Percentiles rank a stretch among this genome's conserved stretches.
Evolutionary conservation across 179 eudicot species (phyloP).

Genomic region (Camellia oleifera): DNA sequence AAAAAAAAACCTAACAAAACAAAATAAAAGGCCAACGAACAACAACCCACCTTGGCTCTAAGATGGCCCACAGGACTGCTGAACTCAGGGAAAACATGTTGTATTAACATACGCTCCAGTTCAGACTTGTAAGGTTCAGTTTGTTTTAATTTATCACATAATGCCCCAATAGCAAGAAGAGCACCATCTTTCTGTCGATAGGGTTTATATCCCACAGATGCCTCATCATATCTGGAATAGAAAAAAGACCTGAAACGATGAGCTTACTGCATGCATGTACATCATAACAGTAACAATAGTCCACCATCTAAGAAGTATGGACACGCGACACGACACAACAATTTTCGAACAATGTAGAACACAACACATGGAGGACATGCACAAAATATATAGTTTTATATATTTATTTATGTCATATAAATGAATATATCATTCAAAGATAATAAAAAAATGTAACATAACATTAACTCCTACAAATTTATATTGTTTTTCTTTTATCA

Average conservation of each 20-base stretch:
- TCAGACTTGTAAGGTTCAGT: constrained; percentile 92
- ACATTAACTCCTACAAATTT: too few relatives aligned
- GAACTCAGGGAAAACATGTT: constrained; percentile 95
- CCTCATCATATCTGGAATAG: constrained; percentile 65
- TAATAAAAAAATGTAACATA: too few relatives aligned
- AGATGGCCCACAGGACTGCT: constrained; percentile 92
- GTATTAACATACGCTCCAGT: constrained; percentile 92
- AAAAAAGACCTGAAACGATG: constrained; percentile 16
- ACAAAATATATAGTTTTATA: too few relatives aligned
- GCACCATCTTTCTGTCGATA: constrained; percentile 98
- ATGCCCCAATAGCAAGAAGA: constrained; percentile 95
- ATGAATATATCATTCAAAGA: too few relatives aligned
- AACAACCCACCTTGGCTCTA: constrained; percentile 89
- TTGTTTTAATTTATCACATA: constrained; percentile 90
- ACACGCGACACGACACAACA: too few relatives aligned
- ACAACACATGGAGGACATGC: too few relatives aligned
- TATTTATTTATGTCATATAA: too few relatives aligned
- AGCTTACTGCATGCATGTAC: background rate
- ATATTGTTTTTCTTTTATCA: too few relatives aligned
- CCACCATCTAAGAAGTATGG: too few relatives aligned
- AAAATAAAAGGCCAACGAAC: constrained; percentile 9
- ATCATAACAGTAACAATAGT: background rate
- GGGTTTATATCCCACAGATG: constrained; percentile 66
- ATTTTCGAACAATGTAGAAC: too few relatives aligned
- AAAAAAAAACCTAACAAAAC: background rate